Evolutionary conservation across 805 yeast species (phyloP).

Genomic region (Pichia deserticola): DNA sequence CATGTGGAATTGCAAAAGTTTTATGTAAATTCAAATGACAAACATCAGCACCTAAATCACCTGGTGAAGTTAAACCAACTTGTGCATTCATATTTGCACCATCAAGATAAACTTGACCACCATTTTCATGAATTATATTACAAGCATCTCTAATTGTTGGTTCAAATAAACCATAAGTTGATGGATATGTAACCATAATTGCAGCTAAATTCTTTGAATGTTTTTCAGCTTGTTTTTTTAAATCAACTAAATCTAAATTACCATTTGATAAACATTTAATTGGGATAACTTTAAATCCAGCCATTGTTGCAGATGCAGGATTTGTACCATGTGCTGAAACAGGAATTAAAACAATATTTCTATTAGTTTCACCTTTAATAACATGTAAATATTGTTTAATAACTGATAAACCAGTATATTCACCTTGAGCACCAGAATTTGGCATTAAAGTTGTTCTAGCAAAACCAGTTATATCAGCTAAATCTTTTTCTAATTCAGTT

Average conservation of each 20-base stretch:
- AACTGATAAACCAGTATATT: conserved; percentile 86
- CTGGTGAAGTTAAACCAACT: conserved; percentile 95
- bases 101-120: conserved; percentile 95
- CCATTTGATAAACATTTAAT: conserved; percentile 84
- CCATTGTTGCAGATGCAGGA: conserved; percentile 98
- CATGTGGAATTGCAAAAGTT: conserved; percentile 96
- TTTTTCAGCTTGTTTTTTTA: conserved; percentile 63
- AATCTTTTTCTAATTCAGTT: conserved; percentile 69
- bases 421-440: conserved; percentile 98
- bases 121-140: conserved; percentile 72
- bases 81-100: conserved; percentile 99
- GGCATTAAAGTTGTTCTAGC: conserved; percentile 90
- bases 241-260: conserved; percentile 73
- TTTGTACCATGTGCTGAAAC: conserved; percentile 98
- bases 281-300: conserved; percentile 88
- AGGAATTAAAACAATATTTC: conserved; percentile 90
- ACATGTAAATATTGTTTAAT: conserved; percentile 65
- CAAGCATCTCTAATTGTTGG: conserved; percentile 83
- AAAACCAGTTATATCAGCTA: conserved; percentile 90
- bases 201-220: conserved; percentile 73
- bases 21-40: conserved; percentile 96
- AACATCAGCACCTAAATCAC: conserved; percentile 96
- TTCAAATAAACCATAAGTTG: conserved; percentile 94
- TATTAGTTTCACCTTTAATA: conserved; percentile 57
- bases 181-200: conserved; percentile 94